phyloP scores from a whole-genome alignment of 169 alveolate species.

The Eimeria tenella region DNA sequence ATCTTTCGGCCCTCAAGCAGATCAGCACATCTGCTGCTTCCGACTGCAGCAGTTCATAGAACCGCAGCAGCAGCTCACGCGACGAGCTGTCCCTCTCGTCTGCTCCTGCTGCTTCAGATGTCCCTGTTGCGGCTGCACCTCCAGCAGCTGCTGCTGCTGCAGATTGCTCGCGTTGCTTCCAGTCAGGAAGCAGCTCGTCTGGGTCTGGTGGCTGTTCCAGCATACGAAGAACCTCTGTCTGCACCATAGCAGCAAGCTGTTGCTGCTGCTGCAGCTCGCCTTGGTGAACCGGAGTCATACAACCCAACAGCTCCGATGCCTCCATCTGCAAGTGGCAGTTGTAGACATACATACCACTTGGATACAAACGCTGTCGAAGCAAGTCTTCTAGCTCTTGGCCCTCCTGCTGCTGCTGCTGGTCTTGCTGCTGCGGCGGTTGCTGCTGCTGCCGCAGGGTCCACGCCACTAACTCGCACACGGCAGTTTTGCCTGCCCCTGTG shows the following conservation, averaged over 20 bases:
- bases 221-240: conserved; percentile 14
- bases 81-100: not conserved
- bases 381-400: not conserved
- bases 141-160: conserved; percentile 16
- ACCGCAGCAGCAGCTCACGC: conserved; percentile 33
- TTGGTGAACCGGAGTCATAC: conserved; percentile 75
- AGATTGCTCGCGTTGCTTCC: conserved; percentile 10
- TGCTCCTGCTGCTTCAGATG: not conserved
- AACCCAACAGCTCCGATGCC: conserved; percentile 76
- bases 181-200: conserved; percentile 27
- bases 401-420: conserved; percentile 27
- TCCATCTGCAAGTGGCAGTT: conserved; percentile 78
- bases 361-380: conserved; percentile 38
- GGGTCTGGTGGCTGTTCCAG: conserved; percentile 52
- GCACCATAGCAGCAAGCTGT: conserved; percentile 44
- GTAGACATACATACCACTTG: conserved; percentile 57
- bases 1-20: conserved; percentile 27
- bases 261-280: conserved; percentile 70
- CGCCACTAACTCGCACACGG: conserved; percentile 95
- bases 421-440: conserved; percentile 70
- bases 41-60: conserved; percentile 31
- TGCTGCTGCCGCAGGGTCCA: conserved; percentile 79
- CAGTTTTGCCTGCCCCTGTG: conserved; percentile 99
- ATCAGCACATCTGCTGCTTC: conserved; percentile 62
- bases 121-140: not conserved